These are phyloP conservation scores for Starmerella khaoyaiensis DNA, from an alignment of 805 yeast species.

Conservation along the genomic window DNA sequence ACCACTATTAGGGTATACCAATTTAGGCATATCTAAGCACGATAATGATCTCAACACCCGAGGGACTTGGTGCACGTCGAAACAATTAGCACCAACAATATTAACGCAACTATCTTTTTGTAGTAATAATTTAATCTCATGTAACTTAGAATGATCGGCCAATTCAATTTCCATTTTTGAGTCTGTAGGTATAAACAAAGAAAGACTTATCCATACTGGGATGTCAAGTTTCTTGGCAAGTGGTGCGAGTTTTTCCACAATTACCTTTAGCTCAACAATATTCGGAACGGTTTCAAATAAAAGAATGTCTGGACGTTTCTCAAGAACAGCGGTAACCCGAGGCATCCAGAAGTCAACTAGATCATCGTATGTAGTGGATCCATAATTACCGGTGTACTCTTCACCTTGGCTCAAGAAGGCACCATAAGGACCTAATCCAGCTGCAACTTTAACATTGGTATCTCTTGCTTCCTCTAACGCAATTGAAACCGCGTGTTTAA, in stretches of 20 bases:
- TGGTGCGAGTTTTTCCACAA: slow-evolving; percentile 33
- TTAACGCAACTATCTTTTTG: slow-evolving; percentile 1
- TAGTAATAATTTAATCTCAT: not conserved
- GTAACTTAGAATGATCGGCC: slow-evolving; percentile 41
- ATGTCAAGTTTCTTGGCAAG: slow-evolving; percentile 13
- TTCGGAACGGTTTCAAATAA: slow-evolving; percentile 67
- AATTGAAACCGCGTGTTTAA: slow-evolving; percentile 17
- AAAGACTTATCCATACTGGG: slow-evolving; percentile 40
- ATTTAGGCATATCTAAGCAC: slow-evolving; percentile 29
- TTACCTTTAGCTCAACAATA: slow-evolving; percentile 40
- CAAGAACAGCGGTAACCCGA: slow-evolving; percentile 32
- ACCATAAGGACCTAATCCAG: slow-evolving; percentile 69
- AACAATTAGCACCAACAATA: slow-evolving; percentile 61
- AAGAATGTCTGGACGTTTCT: slow-evolving; percentile 37
- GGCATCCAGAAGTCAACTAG: slow-evolving; percentile 41
- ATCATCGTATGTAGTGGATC: slow-evolving; percentile 28
- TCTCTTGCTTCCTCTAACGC: slow-evolving; percentile 24
- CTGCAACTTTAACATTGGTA: slow-evolving; percentile 33
- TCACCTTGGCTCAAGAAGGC: slow-evolving; percentile 54
- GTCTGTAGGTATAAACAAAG: slow-evolving; percentile 30
- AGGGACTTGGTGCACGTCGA: slow-evolving; percentile 34
- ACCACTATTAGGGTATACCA: slow-evolving; percentile 68
- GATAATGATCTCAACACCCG: slow-evolving; percentile 32
- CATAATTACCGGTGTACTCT: slow-evolving; percentile 63
- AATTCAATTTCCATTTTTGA: slow-evolving; percentile 18